A percentile compares a stretch with the other conserved stretches of the same genome.
phyloP scores from a whole-genome alignment of 352 stramenopile genomes.

The Thalassiosira exigua region DNA sequence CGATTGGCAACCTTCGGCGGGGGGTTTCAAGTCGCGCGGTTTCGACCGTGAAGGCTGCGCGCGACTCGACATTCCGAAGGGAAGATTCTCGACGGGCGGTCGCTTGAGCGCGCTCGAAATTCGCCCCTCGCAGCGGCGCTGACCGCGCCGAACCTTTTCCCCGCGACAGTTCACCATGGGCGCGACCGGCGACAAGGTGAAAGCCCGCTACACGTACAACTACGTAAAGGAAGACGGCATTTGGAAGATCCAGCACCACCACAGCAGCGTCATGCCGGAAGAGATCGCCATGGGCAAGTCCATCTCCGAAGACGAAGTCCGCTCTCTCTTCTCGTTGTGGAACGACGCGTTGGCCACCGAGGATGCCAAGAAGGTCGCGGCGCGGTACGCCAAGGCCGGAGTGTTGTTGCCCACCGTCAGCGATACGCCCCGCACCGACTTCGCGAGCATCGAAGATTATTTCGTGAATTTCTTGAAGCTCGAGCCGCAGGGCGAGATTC shows the following conservation, averaged over 20 bases:
- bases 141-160: too few species aligned
- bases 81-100: too few species aligned
- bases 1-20: too few species aligned
- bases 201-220: constrained; percentile 58
- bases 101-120: too few species aligned
- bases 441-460: too few species aligned
- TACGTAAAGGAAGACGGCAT: constrained; percentile 68
- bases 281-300: constrained; percentile 18
- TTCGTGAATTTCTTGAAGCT: too few species aligned
- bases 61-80: too few species aligned
- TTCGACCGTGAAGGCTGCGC: too few species aligned
- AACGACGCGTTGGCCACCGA: constrained; percentile 32
- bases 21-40: too few species aligned
- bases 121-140: too few species aligned
- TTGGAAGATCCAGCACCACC: constrained; percentile 75
- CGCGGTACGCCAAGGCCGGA: constrained; percentile 18
- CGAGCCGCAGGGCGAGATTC: too few species aligned
- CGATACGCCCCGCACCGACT: too few species aligned
- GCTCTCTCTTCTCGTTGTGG: constrained; percentile 23
- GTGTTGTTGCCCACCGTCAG: constrained; percentile 38
- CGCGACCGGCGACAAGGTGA: constrained; percentile 38
- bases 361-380: constrained; percentile 50
- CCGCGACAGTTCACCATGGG: constrained; percentile 73
- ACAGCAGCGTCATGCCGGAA: constrained; percentile 58
- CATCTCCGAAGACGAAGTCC: constrained; percentile 24